Evolutionary conservation across 2,329 filamentous ascomycete species (phyloP).

Genomic region (Pseudopithomyces chartarum): DNA sequence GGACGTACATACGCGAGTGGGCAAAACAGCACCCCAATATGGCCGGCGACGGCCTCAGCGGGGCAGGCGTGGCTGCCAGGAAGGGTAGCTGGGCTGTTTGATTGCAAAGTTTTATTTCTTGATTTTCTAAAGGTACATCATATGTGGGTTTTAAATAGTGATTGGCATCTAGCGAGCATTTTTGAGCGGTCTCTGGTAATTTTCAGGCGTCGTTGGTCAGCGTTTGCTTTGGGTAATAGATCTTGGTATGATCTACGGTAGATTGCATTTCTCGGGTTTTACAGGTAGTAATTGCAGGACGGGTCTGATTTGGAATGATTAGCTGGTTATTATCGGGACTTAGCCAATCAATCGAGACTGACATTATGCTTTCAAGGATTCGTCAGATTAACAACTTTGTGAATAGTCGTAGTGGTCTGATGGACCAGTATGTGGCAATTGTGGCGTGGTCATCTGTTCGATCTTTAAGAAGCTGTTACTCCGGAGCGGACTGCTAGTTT

Average conservation of each 20-base stretch:
- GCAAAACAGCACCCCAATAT: constrained; percentile 82
- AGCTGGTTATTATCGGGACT: no score
- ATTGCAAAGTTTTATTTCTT: neutral
- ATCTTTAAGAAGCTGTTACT: no score
- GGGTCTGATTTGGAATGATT: no score
- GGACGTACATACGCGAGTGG: constrained; percentile 86
- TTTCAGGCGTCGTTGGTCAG: neutral
- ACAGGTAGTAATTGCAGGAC: no score
- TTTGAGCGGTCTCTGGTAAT: neutral
- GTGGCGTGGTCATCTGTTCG: no score
- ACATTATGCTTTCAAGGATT: no score
- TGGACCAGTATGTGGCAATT: no score
- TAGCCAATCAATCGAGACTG: no score
- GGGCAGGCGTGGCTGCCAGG: constrained; percentile 50
- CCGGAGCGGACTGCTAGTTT: no score
- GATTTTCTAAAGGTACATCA: neutral
- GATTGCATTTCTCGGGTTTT: neutral
- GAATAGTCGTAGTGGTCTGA: no score
- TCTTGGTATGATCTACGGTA: neutral
- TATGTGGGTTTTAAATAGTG: neutral
- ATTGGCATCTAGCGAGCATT: constrained; percentile 4
- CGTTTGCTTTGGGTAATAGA: neutral
- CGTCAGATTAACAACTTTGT: no score
- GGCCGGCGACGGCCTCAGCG: constrained; percentile 32
- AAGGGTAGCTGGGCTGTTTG: constrained; percentile 54